Conservation (phyloP, 2,329 filamentous ascomycete species). For the Phaeosphaeria sp. region DNA sequence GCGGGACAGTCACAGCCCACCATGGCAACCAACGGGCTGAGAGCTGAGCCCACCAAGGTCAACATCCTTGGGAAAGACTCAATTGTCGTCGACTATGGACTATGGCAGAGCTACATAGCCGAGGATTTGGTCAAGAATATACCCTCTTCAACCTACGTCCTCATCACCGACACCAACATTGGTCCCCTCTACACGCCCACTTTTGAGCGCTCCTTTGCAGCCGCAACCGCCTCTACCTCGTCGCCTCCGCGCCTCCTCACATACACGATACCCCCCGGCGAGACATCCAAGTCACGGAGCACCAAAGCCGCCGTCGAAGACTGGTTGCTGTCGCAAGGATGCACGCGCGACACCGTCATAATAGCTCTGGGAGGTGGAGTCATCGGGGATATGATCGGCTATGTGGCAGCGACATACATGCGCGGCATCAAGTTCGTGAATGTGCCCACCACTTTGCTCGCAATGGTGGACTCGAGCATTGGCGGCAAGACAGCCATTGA, state of each 20-base stretch:
- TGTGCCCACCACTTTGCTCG: conserved; percentile 89
- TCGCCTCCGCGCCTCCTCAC: conserved; percentile 74
- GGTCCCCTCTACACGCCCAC: conserved; percentile 77
- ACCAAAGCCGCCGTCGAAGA: conserved; percentile 97
- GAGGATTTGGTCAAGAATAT: conserved; percentile 80
- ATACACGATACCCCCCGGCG: conserved; percentile 90
- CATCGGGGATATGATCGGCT: conserved; percentile 97
- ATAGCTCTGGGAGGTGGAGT: conserved; percentile 95
- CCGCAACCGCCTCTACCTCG: conserved; percentile 52
- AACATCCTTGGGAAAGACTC: conserved; percentile 86
- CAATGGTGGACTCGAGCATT: conserved; percentile 99
- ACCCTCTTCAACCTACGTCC: conserved; percentile 87
- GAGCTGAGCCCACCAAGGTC: conserved; percentile 65
- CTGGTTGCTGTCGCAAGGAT: conserved; percentile 92
- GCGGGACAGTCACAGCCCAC: conserved; percentile 18
- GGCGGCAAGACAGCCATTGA: conserved; percentile 99
- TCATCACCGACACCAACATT: conserved; percentile 96
- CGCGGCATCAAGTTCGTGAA: conserved; percentile 94
- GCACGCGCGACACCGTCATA: conserved; percentile 92
- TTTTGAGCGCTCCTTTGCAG: conserved; percentile 73
- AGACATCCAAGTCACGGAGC: conserved; percentile 89
- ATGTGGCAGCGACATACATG: conserved; percentile 98
- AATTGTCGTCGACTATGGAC: conserved; percentile 89
- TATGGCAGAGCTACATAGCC: conserved; percentile 84
- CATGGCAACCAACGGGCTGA: conserved; percentile 40